These are phyloP conservation scores for Medicago lupulina DNA, from an alignment of 306 rosid genomes.

Conservation along the genomic window DNA sequence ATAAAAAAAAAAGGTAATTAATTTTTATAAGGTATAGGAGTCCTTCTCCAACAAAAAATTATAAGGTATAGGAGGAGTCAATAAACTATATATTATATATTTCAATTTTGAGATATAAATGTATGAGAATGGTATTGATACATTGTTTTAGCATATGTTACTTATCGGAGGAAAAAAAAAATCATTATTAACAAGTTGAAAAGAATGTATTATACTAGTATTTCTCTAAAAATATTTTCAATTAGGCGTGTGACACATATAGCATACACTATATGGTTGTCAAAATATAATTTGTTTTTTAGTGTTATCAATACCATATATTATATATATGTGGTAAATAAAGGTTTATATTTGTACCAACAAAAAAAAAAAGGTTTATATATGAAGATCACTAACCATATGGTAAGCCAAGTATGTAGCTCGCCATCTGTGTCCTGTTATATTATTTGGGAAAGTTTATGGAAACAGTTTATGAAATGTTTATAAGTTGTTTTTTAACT, in stretches of 20 bases:
- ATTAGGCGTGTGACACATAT: not conserved
- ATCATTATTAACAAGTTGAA: not conserved
- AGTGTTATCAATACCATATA: not conserved
- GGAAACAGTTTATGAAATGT: too few relatives aligned
- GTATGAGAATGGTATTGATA: not conserved
- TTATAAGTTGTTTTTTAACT: too few relatives aligned
- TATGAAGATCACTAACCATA: too few relatives aligned
- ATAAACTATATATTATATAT: too few relatives aligned
- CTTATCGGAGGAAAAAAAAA: not conserved
- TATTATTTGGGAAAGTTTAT: too few relatives aligned
- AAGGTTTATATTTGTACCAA: too few relatives aligned
- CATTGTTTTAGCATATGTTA: not conserved
- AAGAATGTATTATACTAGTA: not conserved
- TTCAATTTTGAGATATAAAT: too few relatives aligned
- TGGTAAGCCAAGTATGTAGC: too few relatives aligned
- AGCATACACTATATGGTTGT: not conserved
- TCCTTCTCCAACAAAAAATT: too few relatives aligned
- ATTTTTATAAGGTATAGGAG: not conserved
- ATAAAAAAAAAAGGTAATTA: constrained; percentile 19
- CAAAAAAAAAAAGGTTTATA: too few relatives aligned
- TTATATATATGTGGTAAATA: not conserved
- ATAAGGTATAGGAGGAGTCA: not conserved
- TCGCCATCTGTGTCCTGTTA: too few relatives aligned
- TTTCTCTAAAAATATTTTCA: not conserved
- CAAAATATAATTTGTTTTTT: too few relatives aligned